phyloP scores from a whole-genome alignment of 108 stramenopile genomes.

The Conticribra weissflogii region DNA sequence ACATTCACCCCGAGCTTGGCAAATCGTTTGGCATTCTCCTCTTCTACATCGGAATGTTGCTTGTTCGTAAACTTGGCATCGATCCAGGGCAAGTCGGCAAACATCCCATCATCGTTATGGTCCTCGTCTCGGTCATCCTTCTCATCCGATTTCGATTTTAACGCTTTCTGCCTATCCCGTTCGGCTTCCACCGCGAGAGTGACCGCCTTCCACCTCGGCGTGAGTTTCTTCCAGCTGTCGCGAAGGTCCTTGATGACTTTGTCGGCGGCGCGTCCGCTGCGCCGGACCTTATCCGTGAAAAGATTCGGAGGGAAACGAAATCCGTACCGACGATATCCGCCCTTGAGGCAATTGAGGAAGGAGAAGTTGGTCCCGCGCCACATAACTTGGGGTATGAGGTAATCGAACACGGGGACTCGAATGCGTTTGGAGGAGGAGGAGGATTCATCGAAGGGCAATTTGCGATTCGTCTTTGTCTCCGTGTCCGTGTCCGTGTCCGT shows the following conservation, averaged over 20 bases:
- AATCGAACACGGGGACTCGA: not conserved
- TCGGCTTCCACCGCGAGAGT: not conserved
- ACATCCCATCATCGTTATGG: conserved; percentile 10
- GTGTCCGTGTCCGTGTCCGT: not conserved
- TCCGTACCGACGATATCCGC: not conserved
- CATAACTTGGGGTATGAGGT: conserved; percentile 17
- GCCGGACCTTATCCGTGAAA: no score
- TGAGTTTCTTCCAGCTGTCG: not conserved
- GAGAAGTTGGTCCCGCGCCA: conserved; percentile 22
- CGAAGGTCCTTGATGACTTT: no score
- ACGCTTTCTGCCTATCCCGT: not conserved
- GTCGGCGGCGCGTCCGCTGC: not conserved
- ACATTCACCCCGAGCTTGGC: not conserved
- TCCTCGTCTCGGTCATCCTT: not conserved
- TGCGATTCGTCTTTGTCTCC: not conserved
- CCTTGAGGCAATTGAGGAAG: not conserved
- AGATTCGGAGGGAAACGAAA: not conserved
- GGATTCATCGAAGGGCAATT: no score
- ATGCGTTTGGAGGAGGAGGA: not conserved
- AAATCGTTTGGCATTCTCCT: not conserved
- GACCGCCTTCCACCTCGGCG: not conserved
- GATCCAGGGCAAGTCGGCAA: not conserved
- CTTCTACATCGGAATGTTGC: not conserved
- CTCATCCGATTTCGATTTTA: not conserved
- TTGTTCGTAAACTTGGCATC: not conserved